Evolutionary conservation across 768 basidiomycete species (phyloP), one percentile per base, ranked within the genome.

Genomic region (Tylopilus sp.): DNA sequence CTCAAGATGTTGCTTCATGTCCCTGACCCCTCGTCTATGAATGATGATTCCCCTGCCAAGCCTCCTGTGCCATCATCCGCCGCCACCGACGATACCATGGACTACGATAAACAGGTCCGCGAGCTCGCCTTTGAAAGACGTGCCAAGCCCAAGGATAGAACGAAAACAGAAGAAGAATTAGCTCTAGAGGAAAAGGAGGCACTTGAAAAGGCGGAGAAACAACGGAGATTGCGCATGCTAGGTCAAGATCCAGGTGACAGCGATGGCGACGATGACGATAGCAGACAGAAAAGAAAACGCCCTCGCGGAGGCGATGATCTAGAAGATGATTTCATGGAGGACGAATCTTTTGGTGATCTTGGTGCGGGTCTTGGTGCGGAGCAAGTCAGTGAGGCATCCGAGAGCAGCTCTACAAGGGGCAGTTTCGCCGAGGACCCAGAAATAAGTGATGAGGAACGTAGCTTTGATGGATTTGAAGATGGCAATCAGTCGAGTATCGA

Each of bases 141-240:
- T 1, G 89, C 97, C 3, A 91, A 94, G 57, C 89, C 97, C 1
- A 97, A 92, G 65, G 90, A 99, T 67, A 75, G 97, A 50, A 94
- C 92, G 26, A 98, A 97, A 74, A 98, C 95, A 0, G 96, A 97
- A 62, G 93, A 98, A 62, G 97, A 99, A 64, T 63, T 93, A 26
- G 95, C 94, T 6, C 54, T 87, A 55, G 93, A 96, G 56, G 90
- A 89, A 64, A 94, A 92, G 62, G 89, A 90, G 59, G 78, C 81
- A 6, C 71, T 99, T 49, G 89, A 95, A 71, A 87, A 85, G 68
- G 90, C 91, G 1, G 97, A 99, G 72, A 76, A 80, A 61, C 79
- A 76, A 58, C 78, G 97, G 26, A 68, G 86, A 44, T 75, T 84
- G 61, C 83, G 97, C 22, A 97, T 98, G 95, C 69, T 87, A 45